Evolutionary conservation across 148 eudicot species (phyloP).

Genomic region (Agrostemma githago): DNA sequence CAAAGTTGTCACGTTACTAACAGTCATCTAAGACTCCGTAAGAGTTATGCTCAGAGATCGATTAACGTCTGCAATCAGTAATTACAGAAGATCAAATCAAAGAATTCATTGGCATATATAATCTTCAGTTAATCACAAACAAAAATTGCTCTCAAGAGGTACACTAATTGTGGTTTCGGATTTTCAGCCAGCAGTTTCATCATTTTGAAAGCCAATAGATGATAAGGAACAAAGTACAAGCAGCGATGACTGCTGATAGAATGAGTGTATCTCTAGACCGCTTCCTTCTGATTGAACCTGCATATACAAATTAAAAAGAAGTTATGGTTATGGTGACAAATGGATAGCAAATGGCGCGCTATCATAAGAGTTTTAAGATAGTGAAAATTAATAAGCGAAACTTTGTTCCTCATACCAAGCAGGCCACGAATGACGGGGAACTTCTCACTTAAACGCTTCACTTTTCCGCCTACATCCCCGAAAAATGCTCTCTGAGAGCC

Average conservation of each 20-base stretch:
- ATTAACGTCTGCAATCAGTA: not conserved
- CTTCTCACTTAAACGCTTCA: slow-evolving; percentile 78
- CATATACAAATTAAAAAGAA: slow-evolving; percentile 8
- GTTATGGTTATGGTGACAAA: not conserved
- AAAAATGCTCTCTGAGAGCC: slow-evolving; percentile 87
- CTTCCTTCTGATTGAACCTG: slow-evolving; percentile 79
- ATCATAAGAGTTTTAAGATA: not conserved
- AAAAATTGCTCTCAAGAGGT: slow-evolving; percentile 21
- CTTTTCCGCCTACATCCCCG: slow-evolving; percentile 88
- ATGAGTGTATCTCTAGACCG: slow-evolving; percentile 78
- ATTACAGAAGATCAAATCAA: slow-evolving; percentile 6
- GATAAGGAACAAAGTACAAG: slow-evolving; percentile 76
- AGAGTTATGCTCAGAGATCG: not conserved
- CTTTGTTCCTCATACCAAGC: slow-evolving; percentile 47
- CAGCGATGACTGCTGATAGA: slow-evolving; percentile 75
- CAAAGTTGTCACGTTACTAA: no score
- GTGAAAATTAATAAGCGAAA: not conserved
- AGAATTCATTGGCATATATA: slow-evolving; percentile 11
- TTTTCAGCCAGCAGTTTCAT: slow-evolving; percentile 12
- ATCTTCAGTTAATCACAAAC: slow-evolving; percentile 22
- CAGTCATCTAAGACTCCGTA: not conserved
- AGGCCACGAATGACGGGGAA: slow-evolving; percentile 89
- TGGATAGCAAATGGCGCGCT: not conserved
- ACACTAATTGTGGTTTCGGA: not conserved
- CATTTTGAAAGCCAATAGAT: slow-evolving; percentile 88